phyloP scores from a whole-genome alignment of 768 basidiomycete genomes.

The Rhodosporidiobolus sp. region DNA sequence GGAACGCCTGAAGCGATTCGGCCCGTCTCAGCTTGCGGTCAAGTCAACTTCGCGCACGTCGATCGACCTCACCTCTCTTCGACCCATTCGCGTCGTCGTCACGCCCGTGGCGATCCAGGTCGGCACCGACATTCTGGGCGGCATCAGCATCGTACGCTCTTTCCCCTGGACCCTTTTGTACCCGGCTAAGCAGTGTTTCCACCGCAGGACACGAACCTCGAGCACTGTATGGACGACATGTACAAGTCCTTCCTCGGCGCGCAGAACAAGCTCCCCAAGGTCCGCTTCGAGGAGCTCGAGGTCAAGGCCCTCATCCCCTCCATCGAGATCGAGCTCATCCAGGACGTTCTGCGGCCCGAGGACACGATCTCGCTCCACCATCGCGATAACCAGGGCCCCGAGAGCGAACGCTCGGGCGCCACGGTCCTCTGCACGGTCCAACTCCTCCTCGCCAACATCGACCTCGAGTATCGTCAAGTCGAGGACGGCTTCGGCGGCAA shows the following conservation, averaged over 20 bases:
- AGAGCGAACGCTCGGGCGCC: not conserved
- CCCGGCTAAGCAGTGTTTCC: not conserved
- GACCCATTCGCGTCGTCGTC: constrained; percentile 14
- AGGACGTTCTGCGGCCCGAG: constrained; percentile 35
- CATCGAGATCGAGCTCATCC: constrained; percentile 17
- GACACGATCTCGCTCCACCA: constrained; percentile 18
- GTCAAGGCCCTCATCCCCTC: not conserved
- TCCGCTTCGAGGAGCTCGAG: not conserved
- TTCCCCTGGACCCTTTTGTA: not conserved
- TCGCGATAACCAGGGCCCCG: not conserved
- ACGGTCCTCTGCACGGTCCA: constrained; percentile 25
- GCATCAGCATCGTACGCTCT: constrained; percentile 1
- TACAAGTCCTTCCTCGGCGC: constrained; percentile 9
- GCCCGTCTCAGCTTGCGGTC: not conserved
- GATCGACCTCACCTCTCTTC: constrained; percentile 2
- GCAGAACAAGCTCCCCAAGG: not conserved
- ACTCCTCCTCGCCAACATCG: constrained; percentile 7
- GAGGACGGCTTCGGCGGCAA: constrained; percentile 3
- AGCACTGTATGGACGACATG: constrained; percentile 33
- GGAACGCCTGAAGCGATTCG: not conserved
- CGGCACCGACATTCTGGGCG: constrained; percentile 17
- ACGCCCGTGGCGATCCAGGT: constrained; percentile 26
- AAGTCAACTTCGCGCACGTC: not conserved
- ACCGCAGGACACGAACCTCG: constrained; percentile 15
- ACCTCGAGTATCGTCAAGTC: not conserved